Evolutionary conservation across 352 stramenopile genomes (phyloP), one percentile per base, ranked within the genome.

Genomic region (Globisporangium nagaii): DNA sequence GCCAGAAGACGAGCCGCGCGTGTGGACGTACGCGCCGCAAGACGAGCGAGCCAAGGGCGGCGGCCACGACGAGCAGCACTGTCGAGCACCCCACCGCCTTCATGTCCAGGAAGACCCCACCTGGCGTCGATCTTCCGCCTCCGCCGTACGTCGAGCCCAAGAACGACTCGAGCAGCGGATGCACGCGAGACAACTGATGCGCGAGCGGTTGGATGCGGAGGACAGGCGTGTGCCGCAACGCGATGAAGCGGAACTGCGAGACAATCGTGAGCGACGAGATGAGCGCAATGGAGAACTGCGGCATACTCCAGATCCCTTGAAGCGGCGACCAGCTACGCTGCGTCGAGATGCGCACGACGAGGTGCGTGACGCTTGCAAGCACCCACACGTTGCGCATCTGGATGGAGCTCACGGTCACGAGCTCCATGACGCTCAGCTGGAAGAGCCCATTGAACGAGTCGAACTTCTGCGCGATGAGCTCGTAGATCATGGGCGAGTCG

Each of bases 401-500:
- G 2, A 63, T 34, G 2, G 57, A 22, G 3, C 35, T 62, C 19
- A 62, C 22, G 8, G 24, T 17, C 24, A 54, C 22, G 4, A 72
- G 25, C 2, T 63, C 48, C 0, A 19, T 19, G 11, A 64, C 41
- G 3, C 53, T 31, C 19, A 70, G 24, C 2, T 39, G 27, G 20
- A 58, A 58, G 20, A 42, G 27, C 20, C 55, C 55, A 22, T 60
- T 17, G 6, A 55, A 34, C 19, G 66, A 61, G n/a, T 25, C 40
- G 40, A 68, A 70, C 6, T 52, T 28, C 10, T 62, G 52, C 17
- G 40, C 46, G 22, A 70, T 43, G 11, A 66, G 12, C 45, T 67
- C 53, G 20, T 76, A 66, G 1, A 60, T 46, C 0, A 53, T 48
- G 0, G 53, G 25, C 13, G 64, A 37, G 43, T 76, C 68, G 28